These are phyloP conservation scores for Fragilariopsis cylindrus DNA, from an alignment of 108 stramenopile genomes.

Conservation along the genomic window DNA sequence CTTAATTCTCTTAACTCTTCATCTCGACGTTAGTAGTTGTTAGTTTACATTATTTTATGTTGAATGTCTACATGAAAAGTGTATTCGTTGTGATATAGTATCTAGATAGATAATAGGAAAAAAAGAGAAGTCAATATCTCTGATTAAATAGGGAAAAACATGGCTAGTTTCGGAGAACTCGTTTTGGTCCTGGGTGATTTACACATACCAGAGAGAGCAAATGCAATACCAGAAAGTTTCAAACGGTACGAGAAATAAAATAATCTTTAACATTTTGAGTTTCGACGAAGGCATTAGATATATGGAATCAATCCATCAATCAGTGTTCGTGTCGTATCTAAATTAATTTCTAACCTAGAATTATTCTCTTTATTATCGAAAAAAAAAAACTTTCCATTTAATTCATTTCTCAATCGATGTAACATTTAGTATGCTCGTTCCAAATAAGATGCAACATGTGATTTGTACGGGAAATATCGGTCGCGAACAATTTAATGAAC, in stretches of 20 bases:
- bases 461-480: constrained; percentile 96
- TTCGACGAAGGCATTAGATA: too few species aligned
- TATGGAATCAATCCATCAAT: too few species aligned
- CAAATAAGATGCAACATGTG: constrained; percentile 98
- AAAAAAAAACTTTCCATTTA: constrained; percentile 3
- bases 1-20: too few species aligned
- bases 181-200: constrained; percentile 93
- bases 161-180: constrained; percentile 90
- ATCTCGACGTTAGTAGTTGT: too few species aligned
- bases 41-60: too few species aligned
- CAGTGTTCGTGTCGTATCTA: neutral
- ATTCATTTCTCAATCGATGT: constrained; percentile 2
- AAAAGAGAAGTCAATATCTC: neutral
- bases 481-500: constrained; percentile 86
- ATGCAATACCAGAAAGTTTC: constrained; percentile 92
- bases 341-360: neutral
- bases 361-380: neutral
- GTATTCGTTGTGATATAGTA: neutral
- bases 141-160: constrained; percentile 14
- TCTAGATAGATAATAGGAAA: neutral
- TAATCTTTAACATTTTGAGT: too few species aligned
- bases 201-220: constrained; percentile 91
- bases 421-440: constrained; percentile 89
- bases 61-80: too few species aligned
- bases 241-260: constrained; percentile 40